Evolutionary conservation across 176 grass and related monocot species (phyloP).

Genomic region (Urochloa ruziziensis): DNA sequence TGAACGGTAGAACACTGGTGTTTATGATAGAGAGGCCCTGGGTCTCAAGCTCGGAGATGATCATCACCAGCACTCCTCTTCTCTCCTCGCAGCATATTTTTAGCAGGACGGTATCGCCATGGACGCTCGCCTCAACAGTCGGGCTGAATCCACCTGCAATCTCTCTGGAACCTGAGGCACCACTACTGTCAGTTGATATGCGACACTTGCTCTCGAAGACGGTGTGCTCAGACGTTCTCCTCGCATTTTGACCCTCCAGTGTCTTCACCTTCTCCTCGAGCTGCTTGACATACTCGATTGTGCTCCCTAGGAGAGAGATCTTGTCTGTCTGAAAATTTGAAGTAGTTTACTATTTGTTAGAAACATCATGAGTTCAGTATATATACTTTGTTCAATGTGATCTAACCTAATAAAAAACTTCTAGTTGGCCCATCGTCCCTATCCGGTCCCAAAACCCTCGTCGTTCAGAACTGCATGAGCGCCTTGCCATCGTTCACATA

Average conservation of each 20-base stretch:
- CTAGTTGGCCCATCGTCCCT: neutral
- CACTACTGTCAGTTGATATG: slow-evolving; percentile 11
- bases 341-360: neutral
- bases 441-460: neutral
- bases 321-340: slow-evolving; percentile 60
- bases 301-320: slow-evolving; percentile 58
- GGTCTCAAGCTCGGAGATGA: slow-evolving; percentile 57
- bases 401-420: neutral
- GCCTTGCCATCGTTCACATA: neutral
- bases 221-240: slow-evolving; percentile 26
- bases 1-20: slow-evolving; percentile 50
- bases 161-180: neutral
- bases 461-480: neutral
- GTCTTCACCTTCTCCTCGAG: slow-evolving; percentile 54
- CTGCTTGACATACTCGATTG: slow-evolving; percentile 54
- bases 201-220: slow-evolving; percentile 44
- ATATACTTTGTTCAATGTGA: neutral
- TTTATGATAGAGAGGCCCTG: slow-evolving; percentile 52
- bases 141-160: neutral
- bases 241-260: slow-evolving; percentile 40
- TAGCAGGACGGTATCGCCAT: slow-evolving; percentile 36
- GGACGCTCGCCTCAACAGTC: slow-evolving; percentile 47
- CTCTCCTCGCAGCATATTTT: slow-evolving; percentile 53
- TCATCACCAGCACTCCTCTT: slow-evolving; percentile 48
- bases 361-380: neutral